Evolutionary conservation across 140 eudicot species (phyloP).

Genomic region (Anethum foeniculum): DNA sequence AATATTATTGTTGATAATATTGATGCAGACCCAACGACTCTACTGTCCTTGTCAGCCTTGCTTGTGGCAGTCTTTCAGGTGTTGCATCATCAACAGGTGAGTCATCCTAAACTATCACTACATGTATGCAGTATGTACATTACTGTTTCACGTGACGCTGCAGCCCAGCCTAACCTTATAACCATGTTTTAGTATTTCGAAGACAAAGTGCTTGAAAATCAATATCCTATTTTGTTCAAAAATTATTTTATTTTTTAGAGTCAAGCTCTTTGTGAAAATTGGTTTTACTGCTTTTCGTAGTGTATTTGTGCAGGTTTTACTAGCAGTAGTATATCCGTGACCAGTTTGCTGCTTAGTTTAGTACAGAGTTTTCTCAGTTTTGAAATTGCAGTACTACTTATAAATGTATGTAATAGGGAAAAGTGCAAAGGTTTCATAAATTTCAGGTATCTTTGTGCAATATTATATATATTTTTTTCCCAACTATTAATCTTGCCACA

Average conservation of each 20-base stretch:
- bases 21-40: constrained; percentile 75
- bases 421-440: background rate
- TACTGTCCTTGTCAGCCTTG: constrained; percentile 67
- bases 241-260: background rate
- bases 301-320: background rate
- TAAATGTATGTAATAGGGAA: background rate
- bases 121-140: background rate
- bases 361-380: background rate
- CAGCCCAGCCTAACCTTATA: background rate
- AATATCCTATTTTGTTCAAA: background rate
- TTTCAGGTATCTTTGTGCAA: constrained; percentile 1
- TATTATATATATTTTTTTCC: background rate
- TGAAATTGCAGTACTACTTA: background rate
- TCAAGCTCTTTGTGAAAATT: background rate
- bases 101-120: constrained; percentile 15
- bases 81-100: constrained; percentile 94
- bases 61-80: constrained; percentile 96
- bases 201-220: background rate
- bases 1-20: background rate
- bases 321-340: background rate
- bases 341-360: background rate
- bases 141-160: background rate
- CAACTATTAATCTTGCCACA: background rate
- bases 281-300: background rate
- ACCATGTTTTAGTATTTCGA: background rate